phyloP scores from a whole-genome alignment of 305 asterid species.

The Fraxinus paxiana region DNA sequence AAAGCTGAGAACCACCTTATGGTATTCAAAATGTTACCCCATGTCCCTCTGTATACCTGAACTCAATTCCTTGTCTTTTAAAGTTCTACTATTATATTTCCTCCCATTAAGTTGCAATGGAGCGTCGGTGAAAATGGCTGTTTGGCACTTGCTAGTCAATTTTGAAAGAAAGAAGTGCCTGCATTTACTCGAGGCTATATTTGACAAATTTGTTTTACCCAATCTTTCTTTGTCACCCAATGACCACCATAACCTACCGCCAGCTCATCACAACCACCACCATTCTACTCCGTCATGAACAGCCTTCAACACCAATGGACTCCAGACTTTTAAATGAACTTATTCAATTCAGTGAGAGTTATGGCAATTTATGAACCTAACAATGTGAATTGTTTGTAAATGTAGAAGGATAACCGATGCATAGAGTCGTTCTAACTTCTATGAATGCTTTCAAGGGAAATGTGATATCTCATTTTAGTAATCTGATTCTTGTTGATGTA shows the following conservation, averaged over 20 bases:
- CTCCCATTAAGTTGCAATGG: neutral
- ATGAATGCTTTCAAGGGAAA: constrained; percentile 11
- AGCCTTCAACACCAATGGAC: neutral
- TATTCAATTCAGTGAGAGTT: neutral
- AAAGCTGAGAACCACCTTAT: neutral
- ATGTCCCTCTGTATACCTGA: neutral
- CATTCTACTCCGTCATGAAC: neutral
- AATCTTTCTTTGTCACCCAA: neutral
- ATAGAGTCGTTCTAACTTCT: constrained; percentile 8
- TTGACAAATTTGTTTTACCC: neutral
- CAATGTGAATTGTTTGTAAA: neutral
- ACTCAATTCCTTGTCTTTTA: neutral
- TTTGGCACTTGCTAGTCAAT: neutral
- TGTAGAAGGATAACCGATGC: neutral
- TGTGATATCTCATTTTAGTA: constrained; percentile 2
- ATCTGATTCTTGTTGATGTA: constrained; percentile 14
- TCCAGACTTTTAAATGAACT: neutral
- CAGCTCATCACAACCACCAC: neutral
- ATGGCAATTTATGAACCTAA: neutral
- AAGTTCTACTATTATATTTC: neutral
- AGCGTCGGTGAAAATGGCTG: neutral
- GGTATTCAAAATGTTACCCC: neutral
- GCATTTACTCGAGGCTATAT: neutral
- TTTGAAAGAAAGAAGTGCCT: neutral
- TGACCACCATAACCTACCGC: neutral